Evolutionary conservation across 192 early-diverging fungal genomes (phyloP).

Genomic region (Haplosporangium gracile): DNA sequence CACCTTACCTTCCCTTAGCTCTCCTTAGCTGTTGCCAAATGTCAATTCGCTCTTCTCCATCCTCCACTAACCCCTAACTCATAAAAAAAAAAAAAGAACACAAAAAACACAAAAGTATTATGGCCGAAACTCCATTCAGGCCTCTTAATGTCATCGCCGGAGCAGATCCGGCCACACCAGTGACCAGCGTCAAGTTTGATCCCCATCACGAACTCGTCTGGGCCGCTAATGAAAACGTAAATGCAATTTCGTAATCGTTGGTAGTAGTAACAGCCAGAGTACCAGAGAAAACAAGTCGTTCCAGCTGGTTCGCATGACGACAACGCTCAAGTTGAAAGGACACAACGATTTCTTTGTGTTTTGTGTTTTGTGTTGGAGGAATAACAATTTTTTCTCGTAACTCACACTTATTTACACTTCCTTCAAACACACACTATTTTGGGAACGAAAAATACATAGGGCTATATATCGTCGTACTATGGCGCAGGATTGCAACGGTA

Average conservation of each 20-base stretch:
- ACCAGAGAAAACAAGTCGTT: no score
- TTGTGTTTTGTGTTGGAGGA: conserved; percentile 2
- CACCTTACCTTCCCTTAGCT: not conserved
- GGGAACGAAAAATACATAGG: conserved; percentile 54
- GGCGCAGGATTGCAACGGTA: conserved; percentile 73
- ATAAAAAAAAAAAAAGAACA: conserved; percentile 1
- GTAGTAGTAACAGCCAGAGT: no score
- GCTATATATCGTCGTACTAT: conserved; percentile 79
- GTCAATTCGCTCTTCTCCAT: not conserved
- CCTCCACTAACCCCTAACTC: not conserved
- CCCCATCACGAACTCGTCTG: conserved; percentile 86
- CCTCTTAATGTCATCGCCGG: conserved; percentile 57
- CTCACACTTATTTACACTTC: not conserved
- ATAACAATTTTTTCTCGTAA: not conserved
- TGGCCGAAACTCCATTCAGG: conserved; percentile 53
- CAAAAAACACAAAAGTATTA: not conserved
- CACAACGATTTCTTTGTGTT: not conserved
- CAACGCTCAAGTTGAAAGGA: no score
- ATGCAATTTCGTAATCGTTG: not conserved
- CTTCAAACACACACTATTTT: not conserved
- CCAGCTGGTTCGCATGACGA: not conserved
- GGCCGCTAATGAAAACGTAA: conserved; percentile 87
- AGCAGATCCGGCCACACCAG: conserved; percentile 46
- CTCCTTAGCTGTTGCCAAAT: not conserved
- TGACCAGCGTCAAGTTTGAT: conserved; percentile 69